Base-by-base conservation (phyloP, 129 eudicot species). In the Ambrosia trifida region DNA sequence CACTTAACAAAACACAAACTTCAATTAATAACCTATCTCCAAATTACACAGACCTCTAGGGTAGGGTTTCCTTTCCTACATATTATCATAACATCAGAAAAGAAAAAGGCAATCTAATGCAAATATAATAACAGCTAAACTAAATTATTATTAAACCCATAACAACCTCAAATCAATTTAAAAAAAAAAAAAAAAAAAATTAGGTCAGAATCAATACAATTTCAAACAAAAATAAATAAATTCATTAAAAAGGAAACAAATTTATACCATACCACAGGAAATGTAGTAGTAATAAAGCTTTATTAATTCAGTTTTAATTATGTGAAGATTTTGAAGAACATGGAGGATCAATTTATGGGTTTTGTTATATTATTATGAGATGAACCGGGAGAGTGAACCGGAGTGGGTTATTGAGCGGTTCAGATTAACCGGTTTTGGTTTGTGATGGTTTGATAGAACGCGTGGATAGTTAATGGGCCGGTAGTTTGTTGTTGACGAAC, bases 381-480 rank as follows among this genome's bases (percentile, higher is more conserved):
- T 30, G 63, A 53, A 40, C 64, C 72, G 70, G 71, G 41, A 5
- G 38, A 11, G 66, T 19, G 11, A 45, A 19, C 56, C 45, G 68
- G 24, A 30, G 40, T 12, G 40, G 64, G 40, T 47, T 33, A 35
- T 51, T 31, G 61, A 68, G 11, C 61, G 61, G 58, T 31, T 69
- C 20, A 53, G 40, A 70, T 52, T 64, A 13, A 5, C 50, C 58
- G 50, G 70, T 64, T 74, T 11, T 24, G 28, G 71, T 54, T 66
- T 56, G 66, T 31, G 71, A 53, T 52, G 66, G 54, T 44, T 28
- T 53, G 38, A 28, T 33, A 54, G 79, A n/a, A 74, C 66, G 72
- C 72, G 79, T 65, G 79, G 72, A 65, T 38, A 41, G 14, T 2
- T 9, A 14, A 24, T 74, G 79, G 79, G 66, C 72, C 72, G 57